Percentiles rank a stretch among this genome's conserved stretches.
These are phyloP conservation scores for Salicornia ramosissima DNA, from an alignment of 148 eudicot species.

Conservation along the genomic window DNA sequence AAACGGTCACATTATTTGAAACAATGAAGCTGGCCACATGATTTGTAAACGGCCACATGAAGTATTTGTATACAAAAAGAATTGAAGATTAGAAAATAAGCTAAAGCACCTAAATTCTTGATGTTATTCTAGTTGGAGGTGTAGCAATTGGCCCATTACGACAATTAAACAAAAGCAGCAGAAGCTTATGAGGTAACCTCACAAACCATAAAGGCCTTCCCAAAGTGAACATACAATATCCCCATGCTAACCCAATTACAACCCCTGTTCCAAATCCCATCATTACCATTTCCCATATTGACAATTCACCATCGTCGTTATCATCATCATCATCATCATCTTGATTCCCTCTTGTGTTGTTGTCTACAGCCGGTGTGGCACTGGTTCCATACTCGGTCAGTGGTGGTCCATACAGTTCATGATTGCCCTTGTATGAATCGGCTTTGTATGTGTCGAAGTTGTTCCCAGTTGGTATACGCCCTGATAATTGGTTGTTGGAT, in stretches of 20 bases:
- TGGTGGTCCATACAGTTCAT: slow-evolving; percentile 26
- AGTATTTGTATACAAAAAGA: too few species aligned
- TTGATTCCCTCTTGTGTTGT: background rate
- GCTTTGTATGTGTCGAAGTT: slow-evolving; percentile 22
- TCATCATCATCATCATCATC: background rate
- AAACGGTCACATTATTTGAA: too few species aligned
- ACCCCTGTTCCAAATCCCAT: slow-evolving; percentile 20
- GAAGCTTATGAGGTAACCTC: too few species aligned
- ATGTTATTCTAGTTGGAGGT: too few species aligned
- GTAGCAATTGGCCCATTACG: too few species aligned
- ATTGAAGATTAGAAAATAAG: too few species aligned
- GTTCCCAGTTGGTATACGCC: slow-evolving; percentile 19
- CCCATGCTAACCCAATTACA: slow-evolving; percentile 7
- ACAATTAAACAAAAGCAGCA: too few species aligned
- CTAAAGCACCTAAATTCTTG: too few species aligned
- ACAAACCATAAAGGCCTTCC: too few species aligned
- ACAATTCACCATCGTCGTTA: background rate
- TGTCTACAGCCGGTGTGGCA: background rate
- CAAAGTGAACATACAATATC: slow-evolving; percentile 4
- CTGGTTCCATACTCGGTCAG: slow-evolving; percentile 9
- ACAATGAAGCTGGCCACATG: too few species aligned
- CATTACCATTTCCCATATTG: slow-evolving; percentile 4
- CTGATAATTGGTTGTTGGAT: slow-evolving; percentile 16
- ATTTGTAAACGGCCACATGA: too few species aligned
- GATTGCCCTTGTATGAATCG: slow-evolving; percentile 23